Evolutionary conservation across 805 yeast species (phyloP), one percentile per base, ranked within the genome.

Genomic region (Debaryomyces prosopidis): DNA sequence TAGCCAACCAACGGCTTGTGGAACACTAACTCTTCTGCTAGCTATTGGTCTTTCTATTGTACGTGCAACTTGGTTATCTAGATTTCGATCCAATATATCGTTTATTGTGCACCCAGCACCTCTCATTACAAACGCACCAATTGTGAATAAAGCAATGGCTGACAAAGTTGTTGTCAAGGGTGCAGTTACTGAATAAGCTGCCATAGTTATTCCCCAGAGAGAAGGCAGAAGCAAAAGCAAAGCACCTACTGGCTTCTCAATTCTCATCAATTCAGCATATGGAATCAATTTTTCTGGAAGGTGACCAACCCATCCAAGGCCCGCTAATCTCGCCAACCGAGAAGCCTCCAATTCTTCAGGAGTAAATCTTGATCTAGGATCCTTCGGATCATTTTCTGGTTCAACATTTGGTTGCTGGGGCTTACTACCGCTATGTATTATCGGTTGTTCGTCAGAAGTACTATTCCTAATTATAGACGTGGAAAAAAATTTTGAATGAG

Each of bases 61-160:
- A 52, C 99, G 78, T 7, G 86, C 85, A 3, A 94, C 99, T 63
- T 89, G 79, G 51, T 78, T 75, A 59, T 94, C 99, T 40, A 91
- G 72, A 48, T 92, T 76, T 43, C 89, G 73, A 62, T 94, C 99
- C 61, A 85, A 73, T 37, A 92, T 73, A 65, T 94, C 99, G 62
- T 94, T 94, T 44, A 94, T 84, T 0, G 96, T 91, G 63, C 99
- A 94, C 0, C 99, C 99, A 1, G 97, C 97, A 20, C 98, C 97
- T 64, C 99, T 79, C 96, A 95, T 94, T 14, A 92, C 75, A 33
- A 91, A 58, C 0, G 97, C 80, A 11, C 99, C 99, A 3, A 85
- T 72, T 4, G 92, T 83, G 61, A 90, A 94, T 11, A 90, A 68
- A 0, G 80, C 76, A 28, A 89, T 61, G 58, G 84, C 88, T 58